Evolutionary conservation across 2,329 filamentous ascomycete species (phyloP).

Genomic region (Exophiala spinifera): DNA sequence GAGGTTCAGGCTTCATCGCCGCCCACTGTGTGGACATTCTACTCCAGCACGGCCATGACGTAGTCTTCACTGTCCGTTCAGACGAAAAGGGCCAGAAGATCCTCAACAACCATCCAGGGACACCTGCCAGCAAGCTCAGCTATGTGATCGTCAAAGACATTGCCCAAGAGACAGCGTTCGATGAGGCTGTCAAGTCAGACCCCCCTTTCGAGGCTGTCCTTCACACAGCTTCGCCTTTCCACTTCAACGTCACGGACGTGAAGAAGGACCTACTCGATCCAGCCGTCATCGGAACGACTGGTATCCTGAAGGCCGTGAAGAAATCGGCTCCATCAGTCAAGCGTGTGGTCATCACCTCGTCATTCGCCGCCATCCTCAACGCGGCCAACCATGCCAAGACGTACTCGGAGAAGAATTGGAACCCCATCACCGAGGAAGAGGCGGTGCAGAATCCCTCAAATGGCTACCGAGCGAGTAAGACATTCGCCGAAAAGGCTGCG

Average conservation of each 20-base stretch:
- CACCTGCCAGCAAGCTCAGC: constrained; percentile 56
- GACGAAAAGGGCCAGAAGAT: constrained; percentile 62
- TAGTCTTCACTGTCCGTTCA: constrained; percentile 62
- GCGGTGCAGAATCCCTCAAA: constrained; percentile 33
- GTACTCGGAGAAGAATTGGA: constrained; percentile 43
- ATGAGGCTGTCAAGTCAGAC: constrained; percentile 58
- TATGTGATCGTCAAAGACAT: constrained; percentile 72
- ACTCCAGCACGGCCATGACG: constrained; percentile 56
- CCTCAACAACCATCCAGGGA: constrained; percentile 50
- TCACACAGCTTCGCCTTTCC: constrained; percentile 72
- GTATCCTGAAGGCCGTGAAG: constrained; percentile 61
- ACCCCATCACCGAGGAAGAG: constrained; percentile 44
- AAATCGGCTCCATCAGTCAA: constrained; percentile 63
- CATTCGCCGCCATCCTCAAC: constrained; percentile 65
- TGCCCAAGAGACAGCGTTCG: constrained; percentile 66
- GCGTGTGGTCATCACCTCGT: constrained; percentile 68
- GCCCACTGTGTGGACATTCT: constrained; percentile 62
- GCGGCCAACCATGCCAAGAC: constrained; percentile 35
- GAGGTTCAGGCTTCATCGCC: constrained; percentile 64
- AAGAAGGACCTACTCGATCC: constrained; percentile 60
- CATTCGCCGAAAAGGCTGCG: constrained; percentile 62
- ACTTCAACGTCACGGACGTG: constrained; percentile 67
- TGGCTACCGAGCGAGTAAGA: constrained; percentile 55
- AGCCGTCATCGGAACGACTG: constrained; percentile 62
- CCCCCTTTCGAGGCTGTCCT: constrained; percentile 70